Conservation (phyloP, 306 rosid genomes). For the Corylus americana region DNA sequence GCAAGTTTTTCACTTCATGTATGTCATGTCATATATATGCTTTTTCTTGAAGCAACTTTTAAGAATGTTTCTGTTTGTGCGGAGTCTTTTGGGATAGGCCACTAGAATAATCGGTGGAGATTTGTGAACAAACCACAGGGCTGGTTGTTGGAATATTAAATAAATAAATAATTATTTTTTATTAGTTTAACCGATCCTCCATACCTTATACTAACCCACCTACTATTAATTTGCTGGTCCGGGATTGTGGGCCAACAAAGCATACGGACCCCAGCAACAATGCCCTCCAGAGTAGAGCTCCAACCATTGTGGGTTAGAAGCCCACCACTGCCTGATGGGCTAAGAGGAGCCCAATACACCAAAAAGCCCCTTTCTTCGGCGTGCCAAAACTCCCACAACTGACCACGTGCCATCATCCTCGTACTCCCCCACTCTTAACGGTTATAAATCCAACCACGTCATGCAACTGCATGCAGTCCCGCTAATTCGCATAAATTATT, state of each 20-base stretch:
- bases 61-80: too few relatives aligned
- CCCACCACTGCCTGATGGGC: slow-evolving; percentile 19
- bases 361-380: slow-evolving; percentile 22
- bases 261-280: background rate
- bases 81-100: too few relatives aligned
- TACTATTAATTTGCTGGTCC: slow-evolving; percentile 28
- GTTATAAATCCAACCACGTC: slow-evolving; percentile 41
- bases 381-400: slow-evolving; percentile 11
- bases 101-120: too few relatives aligned
- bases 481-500: too few relatives aligned
- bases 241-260: slow-evolving; percentile 31
- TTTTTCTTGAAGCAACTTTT: too few relatives aligned
- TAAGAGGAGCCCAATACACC: slow-evolving; percentile 34
- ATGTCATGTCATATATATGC: too few relatives aligned
- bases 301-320: slow-evolving; percentile 30
- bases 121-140: too few relatives aligned
- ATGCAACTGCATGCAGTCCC: too few relatives aligned
- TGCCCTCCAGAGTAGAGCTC: background rate
- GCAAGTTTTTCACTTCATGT: too few relatives aligned
- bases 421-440: slow-evolving; percentile 38
- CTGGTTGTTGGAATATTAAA: too few relatives aligned
- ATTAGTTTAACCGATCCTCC: slow-evolving; percentile 24
- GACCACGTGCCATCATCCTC: background rate
- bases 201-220: slow-evolving; percentile 21
- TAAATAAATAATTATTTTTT: too few relatives aligned